Evolutionary conservation across 1,284 basidiomycete species (phyloP), one percentile per base, ranked within the genome.

Genomic region (Mycena sp.): DNA sequence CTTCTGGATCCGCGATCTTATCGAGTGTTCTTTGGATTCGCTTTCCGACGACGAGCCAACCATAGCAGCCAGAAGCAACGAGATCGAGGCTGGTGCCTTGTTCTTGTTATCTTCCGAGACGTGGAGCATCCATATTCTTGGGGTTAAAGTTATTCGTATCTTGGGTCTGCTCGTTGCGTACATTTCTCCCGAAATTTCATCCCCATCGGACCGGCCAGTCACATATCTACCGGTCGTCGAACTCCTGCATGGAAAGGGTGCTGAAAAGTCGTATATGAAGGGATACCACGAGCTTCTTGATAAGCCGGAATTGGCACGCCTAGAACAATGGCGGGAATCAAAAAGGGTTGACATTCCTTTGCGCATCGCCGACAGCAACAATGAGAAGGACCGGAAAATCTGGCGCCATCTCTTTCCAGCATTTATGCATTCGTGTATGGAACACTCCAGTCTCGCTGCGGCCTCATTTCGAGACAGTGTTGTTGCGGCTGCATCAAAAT

Each of bases 71-170:
- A 81, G 83, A 56, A 79, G 83, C 43, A 81, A 80, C 49, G 87
- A 89, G 67, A 85, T 96, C 38, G 91, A 93, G 71, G 87, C 88
- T 0, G 90, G 89, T 3, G 87, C 87, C 0, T 74, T 98, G 43
- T 95, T 97, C 75, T 78, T 98, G 25, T 82, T 96, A n/a, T 86
- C 91, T 7, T 88, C 91, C 52, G 85, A 85, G 50, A 77, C 77
- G 19, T 74, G 78, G 44, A 67, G 75, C 3, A 80, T 91, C 9
- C 85, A 86, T 52, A 76, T 76, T 1, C 78, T 83, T 19, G 92
- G 90, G 2, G 81, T 91, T 26, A 87, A 87, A 72, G 77, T 89
- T 10, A 71, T 90, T 14, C 85, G 88, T 46, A 76, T 84, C 44
- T 76, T 92, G 37, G 78, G 82, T 14, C 73, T 76, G 2, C 68